Conservation (phyloP, 768 basidiomycete genomes). For the Xerocomellus chrysenteron region DNA sequence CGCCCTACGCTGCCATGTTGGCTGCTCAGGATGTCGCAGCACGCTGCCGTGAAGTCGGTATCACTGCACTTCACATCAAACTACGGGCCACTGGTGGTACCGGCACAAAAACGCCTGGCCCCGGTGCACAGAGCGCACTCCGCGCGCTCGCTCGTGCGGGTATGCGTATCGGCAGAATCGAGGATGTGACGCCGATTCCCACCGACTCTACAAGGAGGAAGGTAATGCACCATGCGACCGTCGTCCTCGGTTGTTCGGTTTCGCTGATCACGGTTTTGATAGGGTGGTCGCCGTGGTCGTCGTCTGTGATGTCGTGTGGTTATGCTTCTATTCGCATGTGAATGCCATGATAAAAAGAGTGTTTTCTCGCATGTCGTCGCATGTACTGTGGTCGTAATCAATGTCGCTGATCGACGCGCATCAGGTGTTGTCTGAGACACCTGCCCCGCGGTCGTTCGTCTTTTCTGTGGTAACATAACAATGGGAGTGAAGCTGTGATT, state of each 20-base stretch:
- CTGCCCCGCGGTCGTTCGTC: conserved; percentile 76
- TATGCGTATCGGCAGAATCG: conserved; percentile 97
- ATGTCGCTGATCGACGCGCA: conserved; percentile 91
- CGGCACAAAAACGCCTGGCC: conserved; percentile 98
- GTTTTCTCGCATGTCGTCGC: conserved; percentile 30
- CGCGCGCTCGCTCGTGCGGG: conserved; percentile 98
- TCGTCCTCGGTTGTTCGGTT: not conserved
- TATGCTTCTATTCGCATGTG: conserved; percentile 8
- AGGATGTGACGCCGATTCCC: conserved; percentile 97
- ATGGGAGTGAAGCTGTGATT: not conserved
- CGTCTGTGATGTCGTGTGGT: conserved; percentile 60
- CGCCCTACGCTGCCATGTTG: conserved; percentile 96
- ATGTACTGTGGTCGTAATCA: conserved; percentile 36
- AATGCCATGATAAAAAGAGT: conserved; percentile 19
- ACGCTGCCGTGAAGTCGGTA: conserved; percentile 97
- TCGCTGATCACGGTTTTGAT: conserved; percentile 1
- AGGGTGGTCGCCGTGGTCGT: conserved; percentile 99
- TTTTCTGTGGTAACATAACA: not conserved
- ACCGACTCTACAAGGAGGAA: conserved; percentile 97
- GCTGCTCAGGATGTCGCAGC: conserved; percentile 96
- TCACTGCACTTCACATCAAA: conserved; percentile 99
- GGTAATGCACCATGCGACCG: conserved; percentile 43
- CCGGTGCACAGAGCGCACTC: conserved; percentile 96
- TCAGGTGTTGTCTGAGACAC: conserved; percentile 51
- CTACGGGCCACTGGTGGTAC: conserved; percentile 98